phyloP scores from a whole-genome alignment of 768 basidiomycete genomes.

The Phylloporus arenicola region DNA sequence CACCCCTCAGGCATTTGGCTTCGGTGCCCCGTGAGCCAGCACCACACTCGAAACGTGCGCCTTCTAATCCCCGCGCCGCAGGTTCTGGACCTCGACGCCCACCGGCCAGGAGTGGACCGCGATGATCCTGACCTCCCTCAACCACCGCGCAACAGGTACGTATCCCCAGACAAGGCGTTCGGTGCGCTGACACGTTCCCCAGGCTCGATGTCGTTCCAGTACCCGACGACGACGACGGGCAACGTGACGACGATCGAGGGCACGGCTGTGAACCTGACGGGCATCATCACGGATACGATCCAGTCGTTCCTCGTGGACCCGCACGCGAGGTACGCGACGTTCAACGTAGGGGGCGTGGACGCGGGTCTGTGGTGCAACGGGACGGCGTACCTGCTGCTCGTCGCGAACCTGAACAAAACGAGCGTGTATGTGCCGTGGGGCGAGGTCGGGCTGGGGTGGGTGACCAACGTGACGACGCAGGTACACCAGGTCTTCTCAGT shows the following conservation, averaged over 20 bases:
- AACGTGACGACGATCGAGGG: constrained; percentile 21
- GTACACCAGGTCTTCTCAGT: constrained; percentile 14
- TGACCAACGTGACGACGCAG: constrained; percentile 17
- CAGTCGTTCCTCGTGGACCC: constrained; percentile 22
- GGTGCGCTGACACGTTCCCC: background rate
- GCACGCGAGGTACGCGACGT: constrained; percentile 2
- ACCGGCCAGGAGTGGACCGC: constrained; percentile 25
- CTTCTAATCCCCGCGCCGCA: constrained; percentile 4
- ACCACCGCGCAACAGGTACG: constrained; percentile 24
- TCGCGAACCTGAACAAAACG: constrained; percentile 6
- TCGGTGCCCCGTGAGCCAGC: constrained; percentile 27
- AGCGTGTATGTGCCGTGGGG: constrained; percentile 13
- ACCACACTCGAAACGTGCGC: background rate
- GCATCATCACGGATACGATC: constrained; percentile 2
- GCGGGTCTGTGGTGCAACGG: constrained; percentile 20
- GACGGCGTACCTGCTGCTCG: constrained; percentile 20
- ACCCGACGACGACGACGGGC: constrained; percentile 21
- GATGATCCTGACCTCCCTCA: constrained; percentile 22
- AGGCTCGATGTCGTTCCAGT: constrained; percentile 29
- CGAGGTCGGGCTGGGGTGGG: constrained; percentile 10
- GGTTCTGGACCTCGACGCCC: constrained; percentile 29
- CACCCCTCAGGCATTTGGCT: constrained; percentile 73
- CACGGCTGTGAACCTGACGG: constrained; percentile 6
- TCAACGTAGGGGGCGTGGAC: constrained; percentile 19
- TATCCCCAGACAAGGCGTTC: background rate